Evolutionary conservation across 2,329 filamentous ascomycete genomes (phyloP), one percentile per base, ranked within the genome.

Genomic region (Fragosphaeria purpurea): DNA sequence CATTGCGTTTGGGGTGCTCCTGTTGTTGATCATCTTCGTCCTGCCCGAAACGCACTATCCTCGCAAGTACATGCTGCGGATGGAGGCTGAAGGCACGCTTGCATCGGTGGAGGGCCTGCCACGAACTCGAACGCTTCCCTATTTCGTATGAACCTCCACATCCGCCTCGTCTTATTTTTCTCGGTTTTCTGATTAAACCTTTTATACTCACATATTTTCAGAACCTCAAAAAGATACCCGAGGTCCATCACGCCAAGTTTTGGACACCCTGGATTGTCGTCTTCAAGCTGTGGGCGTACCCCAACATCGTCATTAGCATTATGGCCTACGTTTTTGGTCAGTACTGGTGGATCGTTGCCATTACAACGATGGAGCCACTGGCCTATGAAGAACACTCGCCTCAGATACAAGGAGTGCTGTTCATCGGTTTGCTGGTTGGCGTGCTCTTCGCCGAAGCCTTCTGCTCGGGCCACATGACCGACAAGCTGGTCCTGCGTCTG

Each of bases 21-120:
- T 78, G 3, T 41, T 72, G 6, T 62, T 73, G 2, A 72, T 79
- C 56, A 50, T 78, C 9, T 58, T 69, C 4, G 69, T 77, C 53
- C 68, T 80, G 57, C 72, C 75, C 1, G 76, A 80, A 61, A 79
- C 77, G 1, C 64, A 80, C 5, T 80, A 79, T 55, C 76, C 76
- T 0, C 69, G 76, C 4, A 68, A 68, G 37, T 59, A 67, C 5
- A 76, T 78, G 72, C 65, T 75, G 1, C 59, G 61, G 2, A 53
- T 52, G 13, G 44, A 50, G 49, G 41, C 40, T 41, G 44, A 40
- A 12, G 33, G 31, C 31, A 13, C 10, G 11, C 6, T 11, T 12
- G 38, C 39, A 8, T 10, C 30, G 11, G 41, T 30, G 3, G 37
- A 41, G 4, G 22, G 7, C 4, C 38, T 35, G 22, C 46, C 45